Percentiles rank a stretch among this genome's conserved stretches.
Evolutionary conservation across 2,329 filamentous ascomycete species (phyloP).

Genomic region (Arthrobotrys pseudoclavata): DNA sequence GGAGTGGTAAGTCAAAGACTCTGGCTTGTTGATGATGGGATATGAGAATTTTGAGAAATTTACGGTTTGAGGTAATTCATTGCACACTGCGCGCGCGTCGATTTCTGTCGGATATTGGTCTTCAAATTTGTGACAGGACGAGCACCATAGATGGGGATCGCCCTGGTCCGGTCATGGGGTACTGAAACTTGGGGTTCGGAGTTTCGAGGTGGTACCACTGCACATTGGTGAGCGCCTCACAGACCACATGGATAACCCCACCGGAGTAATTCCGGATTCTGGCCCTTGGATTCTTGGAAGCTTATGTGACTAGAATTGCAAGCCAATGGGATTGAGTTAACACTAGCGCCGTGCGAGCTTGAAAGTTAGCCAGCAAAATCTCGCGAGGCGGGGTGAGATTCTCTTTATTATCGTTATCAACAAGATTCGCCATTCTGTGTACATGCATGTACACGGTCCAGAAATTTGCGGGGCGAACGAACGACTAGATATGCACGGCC

Average conservation of each 20-base stretch:
- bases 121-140: neutral
- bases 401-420: slow-evolving; percentile 21
- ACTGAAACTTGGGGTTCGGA: slow-evolving; percentile 46
- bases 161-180: slow-evolving; percentile 43
- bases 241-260: slow-evolving; percentile 38
- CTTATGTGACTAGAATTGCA: neutral
- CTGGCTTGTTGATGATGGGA: neutral
- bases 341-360: slow-evolving; percentile 1
- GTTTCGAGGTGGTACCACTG: slow-evolving; percentile 38
- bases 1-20: neutral
- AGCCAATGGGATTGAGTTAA: slow-evolving; percentile 11
- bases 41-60: neutral
- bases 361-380: slow-evolving; percentile 3
- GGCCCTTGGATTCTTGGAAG: neutral
- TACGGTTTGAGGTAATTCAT: slow-evolving; percentile 2
- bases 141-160: slow-evolving; percentile 30
- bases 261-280: slow-evolving; percentile 53
- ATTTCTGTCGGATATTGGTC: slow-evolving; percentile 26
- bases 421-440: slow-evolving; percentile 1
- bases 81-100: slow-evolving; percentile 5
- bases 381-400: slow-evolving; percentile 20
- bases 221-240: slow-evolving; percentile 14
- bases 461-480: slow-evolving; percentile 12
- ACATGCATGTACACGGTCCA: slow-evolving; percentile 8
- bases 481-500: slow-evolving; percentile 18